Evolutionary conservation across 1,284 basidiomycete genomes (phyloP), one percentile per base, ranked within the genome.

Genomic region (Rhodofomes roseus): DNA sequence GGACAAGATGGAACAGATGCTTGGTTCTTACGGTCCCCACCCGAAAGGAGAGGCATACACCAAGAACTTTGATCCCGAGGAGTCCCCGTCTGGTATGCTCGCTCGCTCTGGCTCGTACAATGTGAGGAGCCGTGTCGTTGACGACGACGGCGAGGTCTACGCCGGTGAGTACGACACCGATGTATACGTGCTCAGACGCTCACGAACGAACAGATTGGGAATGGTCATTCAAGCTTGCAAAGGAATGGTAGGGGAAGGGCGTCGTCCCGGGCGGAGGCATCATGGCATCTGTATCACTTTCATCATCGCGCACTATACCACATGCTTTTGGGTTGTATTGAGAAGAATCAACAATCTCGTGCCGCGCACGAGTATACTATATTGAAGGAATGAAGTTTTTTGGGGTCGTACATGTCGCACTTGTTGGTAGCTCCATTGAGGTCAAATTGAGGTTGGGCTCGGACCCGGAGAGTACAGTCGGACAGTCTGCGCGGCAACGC

Each of bases 1-100:
- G 66, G 93, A 94, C 73, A 94, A 90, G 74, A 73, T 93, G 69
- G 93, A 95, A 68, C 84, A 92, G 69, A 96, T 96, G 94, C 83
- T 95, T 37, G 94, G 93, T 29, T 94, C 92, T 2, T 96, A 92
- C 72, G 88, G 90, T 6, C 87, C 89, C 27, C 74, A 79, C 60
- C 80, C 87, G 16, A 72, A 81, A 2, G 84, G 81, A 29, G 77
- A 84, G 51, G 68, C 86, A 7, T 89, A 90, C 68, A 73, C 66
- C 60, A 90, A 89, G 74, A 82, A 87, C 73, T 92, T 93, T 71
- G 86, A 88, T 4, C 76, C 88, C 2, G 91, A 92, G 65, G 86
- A 90, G 67, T 89, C 90, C 23, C 92, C 92, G 4, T 86, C 86
- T 55, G 93, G 93, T n/a, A 77, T 91, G 77, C 60, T 95, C 39